Evolutionary conservation across 2,329 filamentous ascomycete genomes (phyloP).

Genomic region (Paramyrothecium roridum): DNA sequence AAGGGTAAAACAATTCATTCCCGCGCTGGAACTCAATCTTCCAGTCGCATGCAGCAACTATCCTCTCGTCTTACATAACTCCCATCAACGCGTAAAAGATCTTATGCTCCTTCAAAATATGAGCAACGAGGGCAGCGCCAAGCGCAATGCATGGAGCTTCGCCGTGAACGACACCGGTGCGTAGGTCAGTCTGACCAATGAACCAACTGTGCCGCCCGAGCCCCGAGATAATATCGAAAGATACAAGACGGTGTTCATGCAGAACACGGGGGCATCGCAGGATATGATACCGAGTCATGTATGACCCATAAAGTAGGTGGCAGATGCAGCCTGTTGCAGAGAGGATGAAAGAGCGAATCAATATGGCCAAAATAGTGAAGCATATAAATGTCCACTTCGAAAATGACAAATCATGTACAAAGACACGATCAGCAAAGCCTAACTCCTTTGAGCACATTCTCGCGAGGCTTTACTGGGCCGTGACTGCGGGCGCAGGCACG

Average conservation of each 20-base stretch:
- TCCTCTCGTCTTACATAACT: conserved; percentile 13
- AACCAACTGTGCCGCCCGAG: too few relatives aligned
- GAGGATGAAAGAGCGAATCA: background rate
- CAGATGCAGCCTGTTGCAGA: background rate
- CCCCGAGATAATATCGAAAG: too few relatives aligned
- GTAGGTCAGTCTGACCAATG: too few relatives aligned
- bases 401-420: background rate
- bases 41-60: conserved; percentile 15
- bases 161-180: too few relatives aligned
- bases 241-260: too few relatives aligned
- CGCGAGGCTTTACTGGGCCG: too few relatives aligned
- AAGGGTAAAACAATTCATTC: conserved; percentile 9
- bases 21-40: conserved; percentile 19
- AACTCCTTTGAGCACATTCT: background rate
- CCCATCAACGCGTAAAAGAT: background rate
- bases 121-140: background rate
- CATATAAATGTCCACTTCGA: background rate
- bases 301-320: background rate
- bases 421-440: background rate
- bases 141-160: too few relatives aligned
- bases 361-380: background rate
- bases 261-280: too few relatives aligned
- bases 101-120: background rate
- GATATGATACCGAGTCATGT: too few relatives aligned
- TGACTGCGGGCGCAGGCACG: background rate